phyloP scores from a whole-genome alignment of 306 rosid species.

The Prunus padus region DNA sequence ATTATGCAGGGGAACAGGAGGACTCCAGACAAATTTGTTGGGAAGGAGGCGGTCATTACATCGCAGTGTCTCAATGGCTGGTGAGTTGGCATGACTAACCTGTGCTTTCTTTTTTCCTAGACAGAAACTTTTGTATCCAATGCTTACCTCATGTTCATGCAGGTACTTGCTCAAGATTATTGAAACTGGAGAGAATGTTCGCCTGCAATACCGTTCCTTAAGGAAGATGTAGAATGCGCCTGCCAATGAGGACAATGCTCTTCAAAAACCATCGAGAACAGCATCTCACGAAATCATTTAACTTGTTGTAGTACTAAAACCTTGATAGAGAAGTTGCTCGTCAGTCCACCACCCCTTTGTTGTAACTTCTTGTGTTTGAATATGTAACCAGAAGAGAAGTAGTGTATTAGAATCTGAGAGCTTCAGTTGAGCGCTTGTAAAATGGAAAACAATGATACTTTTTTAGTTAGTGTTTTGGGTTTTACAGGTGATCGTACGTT shows the following conservation, averaged over 20 bases:
- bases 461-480: not conserved
- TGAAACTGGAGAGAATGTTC: slow-evolving; percentile 84
- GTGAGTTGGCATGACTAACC: slow-evolving; percentile 50
- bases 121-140: not conserved
- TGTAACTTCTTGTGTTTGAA: slow-evolving; percentile 14
- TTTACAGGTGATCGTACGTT: not conserved
- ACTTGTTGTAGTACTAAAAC: not conserved
- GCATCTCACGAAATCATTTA: slow-evolving; percentile 39
- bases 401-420: slow-evolving; percentile 5
- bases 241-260: slow-evolving; percentile 41
- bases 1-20: slow-evolving; percentile 85
- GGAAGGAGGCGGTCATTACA: slow-evolving; percentile 96
- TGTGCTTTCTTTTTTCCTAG: not conserved
- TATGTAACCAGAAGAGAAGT: slow-evolving; percentile 14
- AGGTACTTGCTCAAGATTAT: slow-evolving; percentile 94
- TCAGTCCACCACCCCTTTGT: not conserved
- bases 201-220: slow-evolving; percentile 93
- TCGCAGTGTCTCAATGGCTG: slow-evolving; percentile 99
- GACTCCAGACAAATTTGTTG: slow-evolving; percentile 97
- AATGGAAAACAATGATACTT: not conserved
- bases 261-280: slow-evolving; percentile 57
- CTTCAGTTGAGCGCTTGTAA: slow-evolving; percentile 5
- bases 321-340: slow-evolving; percentile 6
- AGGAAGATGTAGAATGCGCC: slow-evolving; percentile 61
- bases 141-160: slow-evolving; percentile 15